Evolutionary conservation across 768 basidiomycete genomes (phyloP).

Genomic region (Agrocybe chaxingu): DNA sequence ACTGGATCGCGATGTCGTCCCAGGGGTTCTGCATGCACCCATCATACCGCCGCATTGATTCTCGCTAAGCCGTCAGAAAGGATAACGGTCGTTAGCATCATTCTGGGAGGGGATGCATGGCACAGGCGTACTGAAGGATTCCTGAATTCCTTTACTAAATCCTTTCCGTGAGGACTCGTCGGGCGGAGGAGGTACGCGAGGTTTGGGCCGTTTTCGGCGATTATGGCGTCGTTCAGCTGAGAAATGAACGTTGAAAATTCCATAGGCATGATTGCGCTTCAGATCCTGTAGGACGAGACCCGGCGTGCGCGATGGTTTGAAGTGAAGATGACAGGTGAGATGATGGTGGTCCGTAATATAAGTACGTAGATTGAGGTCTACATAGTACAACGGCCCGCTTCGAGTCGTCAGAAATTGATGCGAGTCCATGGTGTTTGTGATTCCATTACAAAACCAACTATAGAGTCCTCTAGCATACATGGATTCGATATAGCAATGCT

Average conservation of each 20-base stretch:
- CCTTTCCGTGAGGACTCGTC: constrained; percentile 74
- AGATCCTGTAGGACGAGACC: too few species aligned
- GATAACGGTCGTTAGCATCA: constrained; percentile 2
- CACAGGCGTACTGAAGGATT: constrained; percentile 41
- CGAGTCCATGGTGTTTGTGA: too few species aligned
- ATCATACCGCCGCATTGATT: constrained; percentile 45
- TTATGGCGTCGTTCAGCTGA: constrained; percentile 59
- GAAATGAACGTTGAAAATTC: constrained; percentile 59
- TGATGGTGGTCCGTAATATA: too few species aligned
- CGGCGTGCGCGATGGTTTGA: too few species aligned
- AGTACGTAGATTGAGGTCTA: too few species aligned
- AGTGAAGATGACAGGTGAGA: too few species aligned
- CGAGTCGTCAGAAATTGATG: too few species aligned
- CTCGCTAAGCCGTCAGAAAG: constrained; percentile 25
- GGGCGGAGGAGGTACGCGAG: constrained; percentile 75
- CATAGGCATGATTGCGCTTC: constrained; percentile 29
- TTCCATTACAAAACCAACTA: not conserved
- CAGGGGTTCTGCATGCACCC: constrained; percentile 71
- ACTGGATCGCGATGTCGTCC: constrained; percentile 85
- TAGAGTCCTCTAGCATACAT: not conserved
- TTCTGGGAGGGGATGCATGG: constrained; percentile 2
- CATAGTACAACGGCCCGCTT: too few species aligned
- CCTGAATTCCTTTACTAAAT: constrained; percentile 68
- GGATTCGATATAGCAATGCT: not conserved
- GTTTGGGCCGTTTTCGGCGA: constrained; percentile 62